Evolutionary conservation across 2,329 filamentous ascomycete genomes (phyloP), one percentile per base, ranked within the genome.

Genomic region (Penicillium sclerotigenum): DNA sequence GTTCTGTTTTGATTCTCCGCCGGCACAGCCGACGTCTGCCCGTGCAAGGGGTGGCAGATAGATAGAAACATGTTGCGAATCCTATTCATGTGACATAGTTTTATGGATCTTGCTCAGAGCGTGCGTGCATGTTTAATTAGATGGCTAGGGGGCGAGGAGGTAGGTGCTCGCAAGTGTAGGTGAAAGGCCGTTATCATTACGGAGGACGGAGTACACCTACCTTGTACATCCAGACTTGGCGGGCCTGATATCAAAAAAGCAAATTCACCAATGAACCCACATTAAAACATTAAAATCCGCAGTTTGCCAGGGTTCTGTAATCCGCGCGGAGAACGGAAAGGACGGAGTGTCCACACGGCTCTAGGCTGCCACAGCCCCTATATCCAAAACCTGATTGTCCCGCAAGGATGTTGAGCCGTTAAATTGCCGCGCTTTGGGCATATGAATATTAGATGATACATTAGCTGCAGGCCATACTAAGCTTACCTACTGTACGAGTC

Each of bases 11-110:
- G 56, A 62, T 58, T 31, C 38, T 51, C 43, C 34, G 38, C n/a
- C 49, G 26, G 36, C 33, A 24, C n/a, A 20, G 14, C 28, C 38
- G 45, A 40, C 11, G 5, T 33, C 29, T 40, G 57, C 52, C 58
- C 47, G 48, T 53, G 62, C 58, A 64, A 64, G 62, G 61, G 58
- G 51, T 49, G 53, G 53, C 52, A 51, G 47, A 45, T 46, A 40
- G 26, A 52, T 51, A 33, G 20, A 33, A 52, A 42, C 33, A 16
- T 6, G n/a, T 13, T 26, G n/a, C 10, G 16, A 18, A 18, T 16
- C 18, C 22, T 5, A 13, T 33, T 20, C 34, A 31, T 56, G 14
- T 46, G 40, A 59, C 54, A 48, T 53, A 24, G 28, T n/a, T 14
- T 26, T 28, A 33, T 34, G 29, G 9, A 42, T 29, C 20, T 24